Evolutionary conservation across 495 filamentous ascomycete genomes (phyloP), one percentile per base, ranked within the genome.

Genomic region (Tricharina praecox): DNA sequence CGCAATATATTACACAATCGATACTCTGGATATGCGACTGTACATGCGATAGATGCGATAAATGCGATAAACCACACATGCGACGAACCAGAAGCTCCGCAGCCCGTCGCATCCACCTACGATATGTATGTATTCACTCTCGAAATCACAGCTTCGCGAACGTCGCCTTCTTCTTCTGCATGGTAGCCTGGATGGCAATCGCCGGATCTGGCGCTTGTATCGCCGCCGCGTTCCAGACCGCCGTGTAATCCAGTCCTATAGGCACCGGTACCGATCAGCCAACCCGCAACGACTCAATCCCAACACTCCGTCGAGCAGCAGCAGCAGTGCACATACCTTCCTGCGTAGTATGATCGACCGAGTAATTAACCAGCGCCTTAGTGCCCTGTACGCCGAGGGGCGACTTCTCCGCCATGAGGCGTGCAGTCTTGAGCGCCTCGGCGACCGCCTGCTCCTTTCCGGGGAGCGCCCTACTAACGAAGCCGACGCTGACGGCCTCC

Each of bases 371-470:
- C 42, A 96, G 58, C 63, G 93, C 81, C 69, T 97, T 97, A 18
- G 90, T 96, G 3, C 85, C 82, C 66, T 88, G 78, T 51, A 93
- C 83, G 0, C 85, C 90, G 19, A 97, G 76, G 0, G 90, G 90
- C 56, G 83, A 92, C 72, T 96, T 95, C 3, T 58, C 64, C 28
- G 81, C 80, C 15, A 96, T 74, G 56, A 77, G 49, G 10, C 52
- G 62, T 5, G 81, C 85, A 59, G 85, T 48, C 62, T 76, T 70
- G 49, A 88, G 18, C 1, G 75, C 87, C 28, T 70, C 70, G 33
- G 67, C 61, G 23, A 87, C 56, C 3, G 77, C 72, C 37, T 69
- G 70, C 20, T 68, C 67, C 63, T 85, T 85, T 18, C 60, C 69
- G 3, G 75, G 75, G 50, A 74, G 70, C 2, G 95, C 83, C n/a